Percentiles rank a stretch among this genome's conserved stretches.
Evolutionary conservation across 306 rosid species (phyloP).

Genomic region (Pyrus betulifolia): DNA sequence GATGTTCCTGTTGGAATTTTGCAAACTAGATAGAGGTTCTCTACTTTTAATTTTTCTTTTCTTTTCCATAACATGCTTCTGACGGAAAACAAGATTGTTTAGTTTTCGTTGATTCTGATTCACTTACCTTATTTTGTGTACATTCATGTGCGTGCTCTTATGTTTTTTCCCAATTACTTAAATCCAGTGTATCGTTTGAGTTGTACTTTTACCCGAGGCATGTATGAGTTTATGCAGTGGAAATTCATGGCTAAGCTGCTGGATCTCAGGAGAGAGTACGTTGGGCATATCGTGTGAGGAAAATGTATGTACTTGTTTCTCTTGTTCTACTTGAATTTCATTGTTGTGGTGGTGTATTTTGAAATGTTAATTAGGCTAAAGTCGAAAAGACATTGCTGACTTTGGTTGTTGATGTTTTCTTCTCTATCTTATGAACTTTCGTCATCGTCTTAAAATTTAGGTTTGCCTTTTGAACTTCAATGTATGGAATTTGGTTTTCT

Average conservation of each 20-base stretch:
- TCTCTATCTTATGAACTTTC: too few species aligned
- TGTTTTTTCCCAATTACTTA: neutral
- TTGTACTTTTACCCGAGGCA: conserved; percentile 91
- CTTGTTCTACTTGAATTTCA: neutral
- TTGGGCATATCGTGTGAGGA: neutral
- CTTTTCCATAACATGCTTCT: neutral
- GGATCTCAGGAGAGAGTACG: conserved; percentile 64
- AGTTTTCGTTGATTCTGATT: neutral
- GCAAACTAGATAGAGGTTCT: neutral
- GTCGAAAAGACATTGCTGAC: neutral
- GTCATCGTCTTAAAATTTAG: too few species aligned
- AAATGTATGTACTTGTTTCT: conserved; percentile 36
- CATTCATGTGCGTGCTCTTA: neutral
- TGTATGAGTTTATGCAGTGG: conserved; percentile 71
- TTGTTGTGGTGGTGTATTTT: neutral
- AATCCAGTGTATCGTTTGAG: conserved; percentile 51
- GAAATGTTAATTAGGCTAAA: neutral
- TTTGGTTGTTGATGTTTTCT: too few species aligned
- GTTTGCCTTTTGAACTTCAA: too few species aligned
- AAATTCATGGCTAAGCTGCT: conserved; percentile 75
- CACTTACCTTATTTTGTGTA: neutral
- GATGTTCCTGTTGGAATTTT: neutral
- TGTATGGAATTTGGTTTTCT: too few species aligned
- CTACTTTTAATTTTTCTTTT: neutral
- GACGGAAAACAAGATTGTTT: neutral